Evolutionary conservation across 129 eudicot species (phyloP), one percentile per base, ranked within the genome.

Genomic region (Lactuca sativa): DNA sequence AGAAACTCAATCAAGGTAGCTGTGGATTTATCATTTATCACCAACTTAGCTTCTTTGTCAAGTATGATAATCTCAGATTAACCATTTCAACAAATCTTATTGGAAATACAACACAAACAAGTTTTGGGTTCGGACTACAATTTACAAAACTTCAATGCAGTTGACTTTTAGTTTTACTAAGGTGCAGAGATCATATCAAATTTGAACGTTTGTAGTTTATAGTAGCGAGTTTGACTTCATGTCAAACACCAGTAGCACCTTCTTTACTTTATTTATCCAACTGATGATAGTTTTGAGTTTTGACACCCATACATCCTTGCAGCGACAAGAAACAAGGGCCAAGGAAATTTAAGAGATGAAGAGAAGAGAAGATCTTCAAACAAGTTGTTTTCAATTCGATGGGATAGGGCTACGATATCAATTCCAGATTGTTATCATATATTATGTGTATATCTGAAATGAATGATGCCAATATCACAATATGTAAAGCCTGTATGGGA

Each of bases 1-100:
- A 21, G 77, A 85, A 44, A 53, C 74, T 59, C 62, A 67, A 66
- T 70, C 90, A 73, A 92, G 95, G 96, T 91, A 86, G 65, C 66
- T 49, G 18, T 49, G 0, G 9, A 32, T 17, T 51, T 36, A 7
- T 57, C 49, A 43, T 44, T 9, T 25, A 25, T 25, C 30, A 21
- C 21, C 21, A 44, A 9, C 14, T 9, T 44, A 9, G 51, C 51
- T 44, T 44, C 14, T 44, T 44, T 9, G 15, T 38, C 32, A 56
- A 21, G 30, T 16, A 56, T 25, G 4, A 6, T 56, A 11, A 25
- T 41, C 6, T 15, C 34, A 13, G 4, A 17, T 36, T 17, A n/a
- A 10, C 14, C 37, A 17, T 16, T 32, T 54, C 11, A 15, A 25
- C n/a, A 11, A 6, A 12, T 6, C 41, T 33, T 52, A n/a, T 38